A percentile compares a stretch with the other conserved stretches of the same genome.
These are phyloP conservation scores for Entamoeba dispar DNA, from an alignment of 208 protist species.

Conservation along the genomic window DNA sequence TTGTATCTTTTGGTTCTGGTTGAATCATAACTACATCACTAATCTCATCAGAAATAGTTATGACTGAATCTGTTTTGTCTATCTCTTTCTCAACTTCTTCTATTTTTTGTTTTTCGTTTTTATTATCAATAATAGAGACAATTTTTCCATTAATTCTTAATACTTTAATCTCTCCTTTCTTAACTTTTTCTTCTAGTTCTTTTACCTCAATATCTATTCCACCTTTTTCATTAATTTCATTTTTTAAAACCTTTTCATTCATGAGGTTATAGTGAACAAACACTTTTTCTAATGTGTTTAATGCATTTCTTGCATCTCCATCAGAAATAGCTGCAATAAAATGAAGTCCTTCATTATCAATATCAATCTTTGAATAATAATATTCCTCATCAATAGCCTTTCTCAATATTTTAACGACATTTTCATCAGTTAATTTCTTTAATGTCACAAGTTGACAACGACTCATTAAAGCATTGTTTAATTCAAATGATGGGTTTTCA, in stretches of 20 bases:
- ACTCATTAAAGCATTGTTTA: not conserved
- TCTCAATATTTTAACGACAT: not conserved
- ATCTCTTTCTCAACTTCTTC: not conserved
- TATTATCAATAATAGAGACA: not conserved
- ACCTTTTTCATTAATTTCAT: not conserved
- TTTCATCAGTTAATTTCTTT: not conserved
- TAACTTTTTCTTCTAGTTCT: too few relatives aligned
- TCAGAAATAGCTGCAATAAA: not conserved
- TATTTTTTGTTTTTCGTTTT: not conserved
- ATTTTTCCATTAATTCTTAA: too few relatives aligned
- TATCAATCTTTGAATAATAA: not conserved
- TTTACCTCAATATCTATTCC: too few relatives aligned
- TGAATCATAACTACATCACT: not conserved
- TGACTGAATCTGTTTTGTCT: not conserved
- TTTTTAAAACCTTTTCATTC: not conserved
- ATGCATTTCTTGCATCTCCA: not conserved
- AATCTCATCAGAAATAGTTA: not conserved
- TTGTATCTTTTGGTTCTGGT: not conserved
- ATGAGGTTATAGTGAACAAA: not conserved
- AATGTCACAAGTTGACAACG: not conserved
- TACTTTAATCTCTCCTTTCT: too few relatives aligned
- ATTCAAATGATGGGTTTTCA: conserved; percentile 34
- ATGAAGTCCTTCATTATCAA: not conserved
- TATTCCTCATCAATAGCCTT: not conserved
- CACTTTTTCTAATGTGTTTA: not conserved